Conservation (phyloP, 352 stramenopile species). For the Globisporangium carolinianum region DNA sequence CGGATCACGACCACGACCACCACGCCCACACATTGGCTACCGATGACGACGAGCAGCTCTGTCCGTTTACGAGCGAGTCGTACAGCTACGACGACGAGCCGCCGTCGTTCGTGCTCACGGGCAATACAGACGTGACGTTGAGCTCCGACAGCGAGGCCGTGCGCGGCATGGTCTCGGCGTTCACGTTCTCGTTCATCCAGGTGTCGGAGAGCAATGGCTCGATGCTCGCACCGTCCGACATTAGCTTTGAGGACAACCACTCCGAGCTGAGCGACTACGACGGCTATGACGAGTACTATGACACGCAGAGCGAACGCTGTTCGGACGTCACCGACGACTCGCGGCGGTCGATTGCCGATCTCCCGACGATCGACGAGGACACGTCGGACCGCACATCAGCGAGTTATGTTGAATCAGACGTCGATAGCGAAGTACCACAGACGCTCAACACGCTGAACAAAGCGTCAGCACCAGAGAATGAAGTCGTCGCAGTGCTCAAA, state of each 20-base stretch:
- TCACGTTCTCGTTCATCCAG: conserved; percentile 74
- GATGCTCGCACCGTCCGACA: conserved; percentile 11
- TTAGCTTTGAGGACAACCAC: conserved; percentile 4
- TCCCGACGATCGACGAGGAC: conserved; percentile 28
- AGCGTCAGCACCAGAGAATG: no score
- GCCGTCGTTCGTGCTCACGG: conserved; percentile 42
- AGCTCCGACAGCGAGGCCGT: conserved; percentile 54
- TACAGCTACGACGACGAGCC: conserved; percentile 30
- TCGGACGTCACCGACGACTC: conserved; percentile 12
- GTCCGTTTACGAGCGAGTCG: conserved; percentile 13
- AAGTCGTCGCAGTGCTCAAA: background rate
- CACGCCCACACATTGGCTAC: background rate
- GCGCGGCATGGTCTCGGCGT: conserved; percentile 44
- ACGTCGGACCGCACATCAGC: conserved; percentile 7
- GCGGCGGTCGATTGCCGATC: conserved; percentile 17
- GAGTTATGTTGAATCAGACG: conserved; percentile 1
- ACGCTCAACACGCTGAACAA: background rate
- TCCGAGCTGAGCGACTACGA: conserved; percentile 6
- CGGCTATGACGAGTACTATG: background rate
- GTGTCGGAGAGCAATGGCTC: conserved; percentile 32
- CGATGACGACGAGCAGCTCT: conserved; percentile 13
- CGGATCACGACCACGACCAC: background rate
- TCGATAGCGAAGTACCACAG: background rate
- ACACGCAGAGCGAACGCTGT: background rate
- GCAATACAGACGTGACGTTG: conserved; percentile 31